Conservation (phyloP, 2,329 filamentous ascomycete genomes). For the Thielaviopsis punctulata region DNA sequence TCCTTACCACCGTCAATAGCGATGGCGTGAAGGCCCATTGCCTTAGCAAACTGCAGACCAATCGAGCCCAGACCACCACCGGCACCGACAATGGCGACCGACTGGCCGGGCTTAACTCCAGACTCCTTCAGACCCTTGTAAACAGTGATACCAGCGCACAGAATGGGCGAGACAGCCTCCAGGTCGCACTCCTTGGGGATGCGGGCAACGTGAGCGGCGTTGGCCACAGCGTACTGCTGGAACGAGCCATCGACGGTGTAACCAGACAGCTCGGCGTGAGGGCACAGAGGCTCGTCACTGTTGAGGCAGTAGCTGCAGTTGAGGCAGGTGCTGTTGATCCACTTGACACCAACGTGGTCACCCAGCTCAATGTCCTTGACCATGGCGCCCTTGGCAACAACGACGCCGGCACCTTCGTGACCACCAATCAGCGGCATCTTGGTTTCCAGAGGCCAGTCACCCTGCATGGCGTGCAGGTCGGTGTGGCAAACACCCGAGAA, state of each 20-base stretch:
- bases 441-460: slow-evolving; percentile 72
- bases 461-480: slow-evolving; percentile 61
- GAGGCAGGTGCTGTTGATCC: slow-evolving; percentile 80
- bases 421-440: slow-evolving; percentile 80
- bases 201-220: slow-evolving; percentile 68
- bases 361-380: slow-evolving; percentile 66
- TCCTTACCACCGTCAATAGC: slow-evolving; percentile 73
- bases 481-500: slow-evolving; percentile 87
- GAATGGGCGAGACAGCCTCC: slow-evolving; percentile 60
- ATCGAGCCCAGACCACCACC: slow-evolving; percentile 68
- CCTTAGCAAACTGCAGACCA: slow-evolving; percentile 74
- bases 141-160: slow-evolving; percentile 75
- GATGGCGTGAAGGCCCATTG: slow-evolving; percentile 69
- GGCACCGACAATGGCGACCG: slow-evolving; percentile 70
- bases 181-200: slow-evolving; percentile 63
- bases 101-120: slow-evolving; percentile 54
- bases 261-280: slow-evolving; percentile 58
- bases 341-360: slow-evolving; percentile 79
- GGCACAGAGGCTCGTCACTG: slow-evolving; percentile 69
- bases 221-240: slow-evolving; percentile 81
- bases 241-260: slow-evolving; percentile 89
- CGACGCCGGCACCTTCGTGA: slow-evolving; percentile 61
- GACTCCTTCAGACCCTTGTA: slow-evolving; percentile 89
- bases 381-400: slow-evolving; percentile 63
- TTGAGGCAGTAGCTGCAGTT: slow-evolving; percentile 69